phyloP scores from a whole-genome alignment of 2,329 filamentous ascomycete species.

The Aspergillus tanneri region DNA sequence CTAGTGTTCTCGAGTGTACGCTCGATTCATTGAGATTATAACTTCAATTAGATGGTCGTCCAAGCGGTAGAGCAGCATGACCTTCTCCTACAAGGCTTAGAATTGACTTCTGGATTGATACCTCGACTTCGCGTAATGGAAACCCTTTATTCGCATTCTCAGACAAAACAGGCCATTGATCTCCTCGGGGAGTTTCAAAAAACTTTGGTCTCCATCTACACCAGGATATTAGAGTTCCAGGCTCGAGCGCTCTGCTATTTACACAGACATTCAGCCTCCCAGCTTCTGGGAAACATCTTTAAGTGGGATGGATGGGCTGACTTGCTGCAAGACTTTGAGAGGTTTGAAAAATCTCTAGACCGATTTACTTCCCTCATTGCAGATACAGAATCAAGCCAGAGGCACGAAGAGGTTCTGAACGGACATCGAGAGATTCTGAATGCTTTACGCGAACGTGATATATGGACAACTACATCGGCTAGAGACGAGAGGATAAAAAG shows the following conservation, averaged over 20 bases:
- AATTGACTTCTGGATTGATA: slow-evolving; percentile 6
- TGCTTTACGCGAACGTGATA: background rate
- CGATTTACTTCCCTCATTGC: background rate
- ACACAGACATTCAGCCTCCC: background rate
- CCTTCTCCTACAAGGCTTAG: slow-evolving; percentile 12
- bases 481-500: background rate
- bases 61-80: slow-evolving; percentile 11
- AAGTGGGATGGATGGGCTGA: slow-evolving; percentile 8
- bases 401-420: background rate
- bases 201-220: slow-evolving; percentile 5
- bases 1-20: too few species aligned
- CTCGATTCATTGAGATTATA: too few species aligned
- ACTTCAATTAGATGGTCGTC: slow-evolving; percentile 13
- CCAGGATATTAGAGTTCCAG: slow-evolving; percentile 16
- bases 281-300: slow-evolving; percentile 4
- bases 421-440: background rate
- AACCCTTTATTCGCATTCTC: slow-evolving; percentile 1
- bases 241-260: slow-evolving; percentile 14
- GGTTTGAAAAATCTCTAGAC: background rate
- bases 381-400: background rate
- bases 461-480: background rate
- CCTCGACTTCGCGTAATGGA: slow-evolving; percentile 10
- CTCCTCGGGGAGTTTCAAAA: slow-evolving; percentile 1
- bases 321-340: slow-evolving; percentile 4
- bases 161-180: background rate